phyloP scores from a whole-genome alignment of 2,329 filamentous ascomycete genomes.

The Trichophyton verrucosum region DNA sequence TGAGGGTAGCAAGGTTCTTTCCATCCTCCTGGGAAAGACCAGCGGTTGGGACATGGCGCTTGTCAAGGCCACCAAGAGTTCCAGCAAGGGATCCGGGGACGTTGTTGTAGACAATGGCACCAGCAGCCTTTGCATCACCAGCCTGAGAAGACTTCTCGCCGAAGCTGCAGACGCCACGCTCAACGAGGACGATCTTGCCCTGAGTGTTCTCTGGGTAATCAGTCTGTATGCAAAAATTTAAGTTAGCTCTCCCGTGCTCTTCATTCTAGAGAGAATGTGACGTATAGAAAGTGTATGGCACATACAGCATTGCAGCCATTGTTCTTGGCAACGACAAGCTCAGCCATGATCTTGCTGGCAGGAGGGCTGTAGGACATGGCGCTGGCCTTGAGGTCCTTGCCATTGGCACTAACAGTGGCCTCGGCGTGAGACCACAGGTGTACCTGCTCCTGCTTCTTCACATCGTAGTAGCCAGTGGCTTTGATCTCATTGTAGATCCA shows the following conservation, averaged over 20 bases:
- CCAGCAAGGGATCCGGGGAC: slow-evolving; percentile 50
- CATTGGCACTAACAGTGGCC: slow-evolving; percentile 10
- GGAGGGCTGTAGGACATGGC: slow-evolving; percentile 15
- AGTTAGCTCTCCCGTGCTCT: slow-evolving; percentile 24
- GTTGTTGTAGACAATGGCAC: slow-evolving; percentile 64
- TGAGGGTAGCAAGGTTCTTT: slow-evolving; percentile 40
- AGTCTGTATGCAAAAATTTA: slow-evolving; percentile 17
- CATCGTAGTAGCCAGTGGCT: slow-evolving; percentile 13
- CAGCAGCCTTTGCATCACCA: slow-evolving; percentile 55
- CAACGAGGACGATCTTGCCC: slow-evolving; percentile 58
- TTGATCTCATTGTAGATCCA: slow-evolving; percentile 12
- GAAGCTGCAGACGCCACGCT: slow-evolving; percentile 59
- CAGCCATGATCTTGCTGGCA: slow-evolving; percentile 8
- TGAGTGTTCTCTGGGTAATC: neutral
- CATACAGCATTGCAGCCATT: slow-evolving; percentile 46
- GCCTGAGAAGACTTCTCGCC: slow-evolving; percentile 58
- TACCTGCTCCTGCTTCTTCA: slow-evolving; percentile 13
- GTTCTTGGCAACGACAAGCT: slow-evolving; percentile 47
- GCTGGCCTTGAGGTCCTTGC: slow-evolving; percentile 6
- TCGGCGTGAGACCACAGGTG: slow-evolving; percentile 12
- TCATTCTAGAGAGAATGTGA: neutral
- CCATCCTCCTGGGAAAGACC: slow-evolving; percentile 52
- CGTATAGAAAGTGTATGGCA: neutral
- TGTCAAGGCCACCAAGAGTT: slow-evolving; percentile 50
- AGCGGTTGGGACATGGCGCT: slow-evolving; percentile 55